Evolutionary conservation across 192 early-diverging fungal genomes (phyloP), one percentile per base, ranked within the genome.

Genomic region (Chytriomyces hyalinus): DNA sequence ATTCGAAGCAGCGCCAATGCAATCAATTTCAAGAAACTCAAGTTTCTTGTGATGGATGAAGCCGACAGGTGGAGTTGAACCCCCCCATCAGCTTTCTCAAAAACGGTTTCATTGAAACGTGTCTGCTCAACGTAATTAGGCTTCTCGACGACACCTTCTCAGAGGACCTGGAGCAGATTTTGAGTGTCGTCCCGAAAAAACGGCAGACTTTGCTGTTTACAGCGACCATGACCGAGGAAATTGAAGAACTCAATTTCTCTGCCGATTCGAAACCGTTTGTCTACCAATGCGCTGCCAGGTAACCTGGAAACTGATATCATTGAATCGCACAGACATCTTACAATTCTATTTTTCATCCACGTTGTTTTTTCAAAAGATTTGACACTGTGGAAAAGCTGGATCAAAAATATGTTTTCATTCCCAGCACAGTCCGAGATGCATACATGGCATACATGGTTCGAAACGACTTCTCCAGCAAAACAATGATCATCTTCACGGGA

Each of bases 161-260:
- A 57, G 53, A 90, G 10, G 94, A 98, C 63, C 85, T 98, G 51
- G 91, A 82, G 8, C 82, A 87, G 0, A 96, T 99, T 71, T 85
- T 99, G 64, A 84, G 88, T 26, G 78, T 80, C 4, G 69, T 99
- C 10, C 96, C 98, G 4, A 83, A 88, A 61, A 89, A 92, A 63
- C 89, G 98, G 0, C 96, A 99, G 76, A 98, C 97, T 0, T 82
- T 99, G 24, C 77, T 99, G 67, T 99, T 98, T 80, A 95, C 96
- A 9, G 98, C 98, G 24, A 99, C 98, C 11, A 95, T 98, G 92
- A 96, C 97, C 4, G 87, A 91, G 10, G 92, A 89, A 48, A 97
- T 99, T 50, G 80, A 97, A 69, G 88, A 87, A 15, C 81, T 97
- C 4, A 81, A 84, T 45, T 80, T 84, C 60, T 67, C 75, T 4